A percentile compares a stretch with the other conserved stretches of the same genome.
phyloP scores from a whole-genome alignment of 371 early-diverging fungal genomes.

The Chytridiales sp. region DNA sequence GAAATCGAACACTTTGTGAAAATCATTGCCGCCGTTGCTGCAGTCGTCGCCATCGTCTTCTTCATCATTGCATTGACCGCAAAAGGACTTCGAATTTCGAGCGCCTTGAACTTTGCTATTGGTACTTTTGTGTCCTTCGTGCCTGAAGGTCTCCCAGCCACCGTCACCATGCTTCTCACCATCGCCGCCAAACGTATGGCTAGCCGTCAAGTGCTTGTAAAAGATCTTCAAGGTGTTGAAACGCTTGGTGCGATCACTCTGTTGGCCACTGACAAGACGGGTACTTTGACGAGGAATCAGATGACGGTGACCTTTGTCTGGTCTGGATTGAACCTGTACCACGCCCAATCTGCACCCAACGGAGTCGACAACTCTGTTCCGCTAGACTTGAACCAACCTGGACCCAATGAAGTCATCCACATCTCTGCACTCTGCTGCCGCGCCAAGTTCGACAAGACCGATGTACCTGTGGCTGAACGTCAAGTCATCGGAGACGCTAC shows the following conservation, averaged over 20 bases:
- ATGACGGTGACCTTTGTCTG: conserved; percentile 92
- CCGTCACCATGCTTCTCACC: conserved; percentile 85
- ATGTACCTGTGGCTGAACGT: conserved; percentile 75
- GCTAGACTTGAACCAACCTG: conserved; percentile 39
- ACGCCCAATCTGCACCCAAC: conserved; percentile 50
- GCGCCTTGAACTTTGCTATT: conserved; percentile 83
- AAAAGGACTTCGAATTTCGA: conserved; percentile 20
- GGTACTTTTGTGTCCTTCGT: conserved; percentile 65
- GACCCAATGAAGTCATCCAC: conserved; percentile 59
- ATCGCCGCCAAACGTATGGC: conserved; percentile 96
- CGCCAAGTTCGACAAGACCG: conserved; percentile 57
- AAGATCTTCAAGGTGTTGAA: conserved; percentile 92
- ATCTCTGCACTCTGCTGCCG: conserved; percentile 76
- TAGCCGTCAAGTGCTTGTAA: conserved; percentile 82
- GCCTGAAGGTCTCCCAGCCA: conserved; percentile 87
- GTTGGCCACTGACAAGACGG: conserved; percentile 94
- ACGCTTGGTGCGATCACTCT: conserved; percentile 93
- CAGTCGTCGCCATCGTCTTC: conserved; percentile 73
- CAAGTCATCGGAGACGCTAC: conserved; percentile 83
- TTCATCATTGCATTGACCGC: conserved; percentile 68
- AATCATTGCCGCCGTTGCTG: conserved; percentile 81
- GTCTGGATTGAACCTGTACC: conserved; percentile 64
- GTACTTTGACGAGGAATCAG: conserved; percentile 92
- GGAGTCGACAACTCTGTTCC: conserved; percentile 42
- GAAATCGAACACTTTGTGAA: conserved; percentile 85